phyloP scores from a whole-genome alignment of 805 yeast genomes.

The Candida chilensis region DNA sequence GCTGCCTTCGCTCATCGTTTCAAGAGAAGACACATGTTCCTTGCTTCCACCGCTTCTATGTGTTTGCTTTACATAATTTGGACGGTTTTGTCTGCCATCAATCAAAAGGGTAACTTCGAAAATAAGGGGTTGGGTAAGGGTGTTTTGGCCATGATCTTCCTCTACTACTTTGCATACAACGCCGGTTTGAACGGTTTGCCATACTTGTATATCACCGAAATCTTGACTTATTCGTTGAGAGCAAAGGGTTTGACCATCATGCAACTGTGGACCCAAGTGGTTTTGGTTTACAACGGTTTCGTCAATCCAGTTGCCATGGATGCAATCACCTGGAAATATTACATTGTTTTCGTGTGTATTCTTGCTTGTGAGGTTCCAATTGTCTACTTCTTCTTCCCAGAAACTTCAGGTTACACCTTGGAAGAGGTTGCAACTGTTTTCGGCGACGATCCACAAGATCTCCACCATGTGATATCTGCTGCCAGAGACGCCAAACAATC shows the following conservation, averaged over 20 bases:
- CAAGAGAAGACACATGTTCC: constrained; percentile 9
- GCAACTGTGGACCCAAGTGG: constrained; percentile 7
- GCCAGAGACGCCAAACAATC: constrained; percentile 7
- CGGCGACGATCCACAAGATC: constrained; percentile 12
- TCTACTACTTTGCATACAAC: constrained; percentile 12
- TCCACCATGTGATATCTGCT: constrained; percentile 7
- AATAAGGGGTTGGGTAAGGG: constrained; percentile 16
- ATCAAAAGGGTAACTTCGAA: constrained; percentile 13
- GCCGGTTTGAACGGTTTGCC: constrained; percentile 20
- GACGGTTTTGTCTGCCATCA: constrained; percentile 16
- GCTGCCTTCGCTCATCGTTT: constrained; percentile 2
- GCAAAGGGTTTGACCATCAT: constrained; percentile 28
- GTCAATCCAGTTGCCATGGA: constrained; percentile 30
- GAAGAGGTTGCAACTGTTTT: constrained; percentile 52
- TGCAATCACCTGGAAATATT: constrained; percentile 31
- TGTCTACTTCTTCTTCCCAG: constrained; percentile 48
- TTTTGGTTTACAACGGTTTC: constrained; percentile 14
- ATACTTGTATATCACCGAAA: constrained; percentile 17
- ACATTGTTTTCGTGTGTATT: constrained; percentile 25
- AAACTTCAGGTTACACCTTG: constrained; percentile 59
- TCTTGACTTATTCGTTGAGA: constrained; percentile 16
- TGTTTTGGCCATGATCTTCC: constrained; percentile 23
- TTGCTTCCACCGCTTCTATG: constrained; percentile 11
- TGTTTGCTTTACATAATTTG: constrained; percentile 10
- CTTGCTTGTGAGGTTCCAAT: constrained; percentile 20